Base-by-base conservation (phyloP, 768 basidiomycete genomes). In the Mycena metata region DNA sequence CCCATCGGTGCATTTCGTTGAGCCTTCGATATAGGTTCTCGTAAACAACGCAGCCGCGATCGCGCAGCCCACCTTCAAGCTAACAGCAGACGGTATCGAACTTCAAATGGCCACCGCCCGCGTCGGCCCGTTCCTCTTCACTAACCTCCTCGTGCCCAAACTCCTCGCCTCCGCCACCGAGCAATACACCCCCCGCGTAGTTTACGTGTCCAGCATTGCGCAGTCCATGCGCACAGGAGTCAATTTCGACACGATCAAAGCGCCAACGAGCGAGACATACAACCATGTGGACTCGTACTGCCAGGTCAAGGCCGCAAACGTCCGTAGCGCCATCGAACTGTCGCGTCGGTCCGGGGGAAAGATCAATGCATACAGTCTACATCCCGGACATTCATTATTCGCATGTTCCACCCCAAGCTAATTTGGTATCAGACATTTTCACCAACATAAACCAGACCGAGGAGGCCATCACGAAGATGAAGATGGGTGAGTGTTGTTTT, bases 91-190 rank as follows among this genome's bases (percentile, higher is more conserved):
- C 30, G 45, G 36, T 11, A 21, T 66, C 7, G 64, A 66, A 43
- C 46, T 33, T 15, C 64, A 66, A 39, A 49, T 66, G 7, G 26
- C 45, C 8, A 23, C 56, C 13, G 64, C 33, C 46, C 64, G 58
- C 23, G 43, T 66, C 46, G 56, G 64, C 64, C 64, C 64, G 8
- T 66, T 66, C 58, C 50, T 66, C 13, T 54, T 66, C 58, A 66
- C 65, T 26, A 66, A 66, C n/a, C 58, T 66, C 23, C 21, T 66
- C 17, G 23, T 36, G 1, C 24, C 58, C 2, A 66, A 66, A 21
- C 24, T 66, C 26, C 57, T 66, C 33, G 57, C 65, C 15, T 23
- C 65, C 16, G 11, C n/a, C 57, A 16, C 9, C 45, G 15, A 46
- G 23, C 35, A 30, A 30, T 47, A 36, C 39, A 54, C 52, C 9